phyloP scores from a whole-genome alignment of 2,329 filamentous ascomycete genomes.

The Trichoderma koningii region DNA sequence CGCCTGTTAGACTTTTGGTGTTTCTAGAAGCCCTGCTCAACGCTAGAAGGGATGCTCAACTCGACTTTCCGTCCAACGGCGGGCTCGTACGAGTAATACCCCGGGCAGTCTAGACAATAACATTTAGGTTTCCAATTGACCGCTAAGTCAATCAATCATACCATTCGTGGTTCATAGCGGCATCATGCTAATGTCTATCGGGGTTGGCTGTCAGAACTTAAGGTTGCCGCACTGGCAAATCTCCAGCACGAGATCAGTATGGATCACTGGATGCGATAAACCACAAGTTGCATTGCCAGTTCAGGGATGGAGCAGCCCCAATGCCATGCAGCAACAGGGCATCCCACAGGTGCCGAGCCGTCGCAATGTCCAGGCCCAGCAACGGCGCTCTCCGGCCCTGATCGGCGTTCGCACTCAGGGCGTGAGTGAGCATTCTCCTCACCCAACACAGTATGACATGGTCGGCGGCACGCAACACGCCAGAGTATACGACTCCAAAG shows the following conservation, averaged over 20 bases:
- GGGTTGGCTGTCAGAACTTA: no score
- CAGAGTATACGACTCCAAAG: constrained; percentile 10
- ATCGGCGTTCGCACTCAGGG: no score
- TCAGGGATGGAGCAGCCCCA: not conserved
- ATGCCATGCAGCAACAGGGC: constrained; percentile 6
- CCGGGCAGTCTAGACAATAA: no score
- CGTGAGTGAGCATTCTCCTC: no score
- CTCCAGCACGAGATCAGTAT: not conserved
- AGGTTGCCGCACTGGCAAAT: not conserved
- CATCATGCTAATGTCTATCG: no score
- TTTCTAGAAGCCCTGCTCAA: constrained; percentile 19
- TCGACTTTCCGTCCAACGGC: constrained; percentile 4
- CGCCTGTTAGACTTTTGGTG: not conserved
- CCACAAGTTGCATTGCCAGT: constrained; percentile 11
- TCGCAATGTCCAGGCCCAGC: not conserved
- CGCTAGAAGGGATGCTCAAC: constrained; percentile 15
- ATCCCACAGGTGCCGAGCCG: constrained; percentile 14
- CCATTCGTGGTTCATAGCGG: no score
- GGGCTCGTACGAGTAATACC: not conserved
- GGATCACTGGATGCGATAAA: not conserved
- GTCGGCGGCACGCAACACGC: no score
- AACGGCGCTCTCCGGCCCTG: no score
- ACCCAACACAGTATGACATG: no score
- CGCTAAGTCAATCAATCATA: no score
- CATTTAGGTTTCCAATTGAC: no score